phyloP scores from a whole-genome alignment of 140 eudicot species.

The Eryngium alpinum region DNA sequence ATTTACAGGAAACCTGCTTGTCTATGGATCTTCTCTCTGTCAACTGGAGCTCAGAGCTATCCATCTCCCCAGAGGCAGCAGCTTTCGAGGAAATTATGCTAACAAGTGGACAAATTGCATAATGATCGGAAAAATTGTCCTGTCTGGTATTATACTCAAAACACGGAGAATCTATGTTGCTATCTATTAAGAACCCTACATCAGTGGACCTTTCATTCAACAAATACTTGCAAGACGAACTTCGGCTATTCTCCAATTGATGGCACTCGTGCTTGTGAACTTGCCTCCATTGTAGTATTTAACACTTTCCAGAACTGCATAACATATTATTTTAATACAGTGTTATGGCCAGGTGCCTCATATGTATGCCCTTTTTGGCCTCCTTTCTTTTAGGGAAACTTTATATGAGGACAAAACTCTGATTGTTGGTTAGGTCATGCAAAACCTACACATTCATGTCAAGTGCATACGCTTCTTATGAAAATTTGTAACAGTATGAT shows the following conservation, averaged over 20 bases:
- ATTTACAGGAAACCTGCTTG: constrained; percentile 35
- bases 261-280: constrained; percentile 85
- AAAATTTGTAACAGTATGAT: not conserved
- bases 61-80: constrained; percentile 8
- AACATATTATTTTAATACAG: not conserved
- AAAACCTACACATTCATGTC: not conserved
- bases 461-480: not conserved
- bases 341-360: not conserved
- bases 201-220: constrained; percentile 32
- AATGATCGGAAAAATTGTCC: constrained; percentile 26
- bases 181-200: constrained; percentile 25
- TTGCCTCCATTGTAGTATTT: constrained; percentile 88
- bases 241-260: constrained; percentile 33
- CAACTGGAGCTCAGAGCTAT: constrained; percentile 15
- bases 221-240: constrained; percentile 36
- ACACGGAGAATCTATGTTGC: constrained; percentile 24
- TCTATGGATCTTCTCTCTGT: constrained; percentile 34
- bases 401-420: not conserved
- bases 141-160: constrained; percentile 24
- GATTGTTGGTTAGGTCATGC: not conserved
- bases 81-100: constrained; percentile 10
- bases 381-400: not conserved
- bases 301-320: constrained; percentile 89
- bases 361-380: not conserved
- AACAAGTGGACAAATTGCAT: constrained; percentile 20